Conservation (phyloP, 1,284 basidiomycete species). For the Psilocybe mexicana region DNA sequence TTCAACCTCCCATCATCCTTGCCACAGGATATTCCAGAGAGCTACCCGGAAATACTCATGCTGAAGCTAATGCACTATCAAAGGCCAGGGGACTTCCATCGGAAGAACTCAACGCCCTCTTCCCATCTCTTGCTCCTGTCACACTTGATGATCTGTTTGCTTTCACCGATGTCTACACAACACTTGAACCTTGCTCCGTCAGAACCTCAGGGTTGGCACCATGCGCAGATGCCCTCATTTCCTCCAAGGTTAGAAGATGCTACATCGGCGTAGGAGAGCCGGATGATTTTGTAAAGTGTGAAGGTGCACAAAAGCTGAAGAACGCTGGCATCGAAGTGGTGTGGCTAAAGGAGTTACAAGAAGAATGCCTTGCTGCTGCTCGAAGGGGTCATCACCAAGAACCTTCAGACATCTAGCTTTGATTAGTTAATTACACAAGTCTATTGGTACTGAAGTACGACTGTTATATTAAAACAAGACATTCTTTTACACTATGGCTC, state of each 20-base stretch:
- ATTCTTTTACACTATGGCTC: conserved; percentile 21
- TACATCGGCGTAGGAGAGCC: conserved; percentile 94
- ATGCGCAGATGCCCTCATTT: conserved; percentile 86
- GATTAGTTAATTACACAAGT: background rate
- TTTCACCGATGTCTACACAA: conserved; percentile 84
- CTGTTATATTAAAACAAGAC: conserved; percentile 10
- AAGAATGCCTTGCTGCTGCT: conserved; percentile 77
- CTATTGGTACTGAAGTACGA: background rate
- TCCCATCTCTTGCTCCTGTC: conserved; percentile 34
- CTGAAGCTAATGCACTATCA: conserved; percentile 90
- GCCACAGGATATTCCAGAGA: conserved; percentile 91
- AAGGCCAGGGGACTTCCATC: conserved; percentile 61
- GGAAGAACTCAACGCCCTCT: conserved; percentile 43
- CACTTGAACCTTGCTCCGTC: conserved; percentile 95
- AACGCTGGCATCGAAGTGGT: conserved; percentile 78
- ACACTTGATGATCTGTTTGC: conserved; percentile 50
- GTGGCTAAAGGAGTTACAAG: conserved; percentile 71
- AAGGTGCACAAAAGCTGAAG: conserved; percentile 78
- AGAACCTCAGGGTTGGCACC: conserved; percentile 86
- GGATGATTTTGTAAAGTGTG: conserved; percentile 92
- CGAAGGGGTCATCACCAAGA: conserved; percentile 49
- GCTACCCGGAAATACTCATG: conserved; percentile 94
- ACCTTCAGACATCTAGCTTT: background rate
- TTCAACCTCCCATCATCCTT: conserved; percentile 50
- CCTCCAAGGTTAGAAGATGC: conserved; percentile 71